Conservation (phyloP, 805 yeast genomes). For the Wickerhamomyces hampshirensis region DNA sequence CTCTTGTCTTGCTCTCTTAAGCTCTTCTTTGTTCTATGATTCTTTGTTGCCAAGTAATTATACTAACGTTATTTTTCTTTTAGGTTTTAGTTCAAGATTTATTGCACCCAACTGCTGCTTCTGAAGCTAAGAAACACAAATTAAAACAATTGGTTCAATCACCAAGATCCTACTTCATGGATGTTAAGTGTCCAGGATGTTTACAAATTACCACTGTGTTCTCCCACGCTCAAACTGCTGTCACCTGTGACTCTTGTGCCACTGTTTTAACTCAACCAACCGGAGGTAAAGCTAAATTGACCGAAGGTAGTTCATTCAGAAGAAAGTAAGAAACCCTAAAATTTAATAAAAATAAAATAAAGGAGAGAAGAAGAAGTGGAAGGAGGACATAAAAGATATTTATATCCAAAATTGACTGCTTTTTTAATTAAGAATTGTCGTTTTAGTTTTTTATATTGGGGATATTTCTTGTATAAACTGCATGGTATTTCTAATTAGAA, state of each 20-base stretch:
- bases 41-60: background rate
- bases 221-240: conserved; percentile 99
- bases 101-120: conserved; percentile 95
- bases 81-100: conserved; percentile 98
- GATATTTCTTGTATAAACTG: background rate
- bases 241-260: conserved; percentile 97
- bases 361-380: background rate
- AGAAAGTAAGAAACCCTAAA: conserved; percentile 63
- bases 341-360: too few relatives aligned
- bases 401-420: background rate
- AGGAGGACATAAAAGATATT: background rate
- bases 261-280: conserved; percentile 98
- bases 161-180: conserved; percentile 99
- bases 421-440: background rate
- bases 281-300: conserved; percentile 99
- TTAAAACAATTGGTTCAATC: conserved; percentile 94
- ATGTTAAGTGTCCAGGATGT: conserved; percentile 99
- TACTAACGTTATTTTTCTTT: conserved; percentile 23
- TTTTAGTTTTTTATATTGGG: background rate
- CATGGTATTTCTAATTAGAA: conserved; percentile 2
- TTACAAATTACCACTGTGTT: conserved; percentile 98
- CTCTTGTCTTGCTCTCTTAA: background rate
- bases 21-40: background rate
- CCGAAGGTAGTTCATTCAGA: conserved; percentile 99
- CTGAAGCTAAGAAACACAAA: conserved; percentile 97